These are phyloP conservation scores for Citrus cavaleriei DNA, from an alignment of 345 rosid genomes.

Conservation along the genomic window DNA sequence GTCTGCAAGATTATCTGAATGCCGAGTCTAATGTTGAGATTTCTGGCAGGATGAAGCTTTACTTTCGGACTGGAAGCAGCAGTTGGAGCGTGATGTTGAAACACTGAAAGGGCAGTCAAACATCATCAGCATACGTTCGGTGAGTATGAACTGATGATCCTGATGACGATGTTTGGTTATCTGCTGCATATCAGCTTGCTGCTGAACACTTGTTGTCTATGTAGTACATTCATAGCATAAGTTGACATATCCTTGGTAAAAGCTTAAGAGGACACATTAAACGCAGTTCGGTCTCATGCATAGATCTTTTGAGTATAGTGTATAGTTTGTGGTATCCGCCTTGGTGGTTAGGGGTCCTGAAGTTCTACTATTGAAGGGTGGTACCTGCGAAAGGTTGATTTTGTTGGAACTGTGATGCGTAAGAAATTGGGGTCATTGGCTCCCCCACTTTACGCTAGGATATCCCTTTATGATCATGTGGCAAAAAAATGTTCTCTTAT, in stretches of 20 bases:
- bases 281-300: neutral
- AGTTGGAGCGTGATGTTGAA: conserved; percentile 85
- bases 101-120: conserved; percentile 84
- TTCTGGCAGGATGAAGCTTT: conserved; percentile 72
- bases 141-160: conserved; percentile 35
- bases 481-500: neutral
- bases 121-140: conserved; percentile 58
- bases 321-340: neutral
- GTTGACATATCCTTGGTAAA: neutral
- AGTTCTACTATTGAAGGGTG: neutral
- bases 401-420: neutral
- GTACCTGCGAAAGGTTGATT: neutral
- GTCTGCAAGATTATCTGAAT: conserved; percentile 8
- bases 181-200: neutral
- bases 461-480: neutral
- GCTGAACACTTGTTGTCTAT: neutral
- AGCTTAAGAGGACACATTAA: neutral
- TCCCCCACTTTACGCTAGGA: neutral
- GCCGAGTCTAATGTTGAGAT: conserved; percentile 17
- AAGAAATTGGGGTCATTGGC: neutral
- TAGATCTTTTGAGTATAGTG: neutral
- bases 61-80: conserved; percentile 97
- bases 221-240: neutral
- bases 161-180: neutral
- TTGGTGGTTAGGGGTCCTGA: neutral